These are phyloP conservation scores for Plantago ovata DNA, from an alignment of 257 asterid species.

Conservation along the genomic window DNA sequence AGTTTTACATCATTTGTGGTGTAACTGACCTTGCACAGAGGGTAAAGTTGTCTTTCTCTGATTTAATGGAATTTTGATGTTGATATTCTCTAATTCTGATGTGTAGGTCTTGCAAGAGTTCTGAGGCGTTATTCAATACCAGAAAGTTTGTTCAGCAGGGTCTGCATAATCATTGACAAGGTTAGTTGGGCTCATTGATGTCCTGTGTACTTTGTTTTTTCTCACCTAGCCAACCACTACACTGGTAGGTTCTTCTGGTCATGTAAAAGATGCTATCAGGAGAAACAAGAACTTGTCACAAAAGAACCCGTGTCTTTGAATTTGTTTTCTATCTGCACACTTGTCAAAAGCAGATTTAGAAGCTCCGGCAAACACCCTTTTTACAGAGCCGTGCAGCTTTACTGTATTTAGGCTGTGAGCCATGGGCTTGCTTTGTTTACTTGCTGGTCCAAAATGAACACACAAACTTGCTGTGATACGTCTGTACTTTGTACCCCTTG, in stretches of 20 bases:
- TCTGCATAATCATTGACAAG: constrained; percentile 92
- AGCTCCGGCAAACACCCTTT: too few relatives aligned
- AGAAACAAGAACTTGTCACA: background rate
- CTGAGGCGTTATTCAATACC: constrained; percentile 69
- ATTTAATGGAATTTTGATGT: background rate
- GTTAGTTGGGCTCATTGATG: constrained; percentile 29
- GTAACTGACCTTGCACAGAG: too few relatives aligned
- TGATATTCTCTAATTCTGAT: constrained; percentile 18
- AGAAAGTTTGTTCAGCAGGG: constrained; percentile 72
- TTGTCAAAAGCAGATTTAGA: too few relatives aligned
- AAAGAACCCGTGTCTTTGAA: too few relatives aligned
- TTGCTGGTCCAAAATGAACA: too few relatives aligned
- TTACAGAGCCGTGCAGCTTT: too few relatives aligned
- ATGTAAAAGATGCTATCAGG: background rate
- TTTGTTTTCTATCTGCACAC: too few relatives aligned
- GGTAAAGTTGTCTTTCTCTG: too few relatives aligned
- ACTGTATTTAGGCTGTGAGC: too few relatives aligned
- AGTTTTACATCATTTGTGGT: too few relatives aligned
- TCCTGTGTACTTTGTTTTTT: background rate
- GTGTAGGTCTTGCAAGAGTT: constrained; percentile 92
- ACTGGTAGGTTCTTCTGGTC: constrained; percentile 11
- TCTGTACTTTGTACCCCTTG: constrained; percentile 8
- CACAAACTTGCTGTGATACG: background rate
- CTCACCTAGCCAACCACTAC: too few relatives aligned
- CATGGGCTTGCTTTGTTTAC: too few relatives aligned